Evolutionary conservation across 495 filamentous ascomycete genomes (phyloP), one percentile per base, ranked within the genome.

Genomic region (Penicillium soppii): DNA sequence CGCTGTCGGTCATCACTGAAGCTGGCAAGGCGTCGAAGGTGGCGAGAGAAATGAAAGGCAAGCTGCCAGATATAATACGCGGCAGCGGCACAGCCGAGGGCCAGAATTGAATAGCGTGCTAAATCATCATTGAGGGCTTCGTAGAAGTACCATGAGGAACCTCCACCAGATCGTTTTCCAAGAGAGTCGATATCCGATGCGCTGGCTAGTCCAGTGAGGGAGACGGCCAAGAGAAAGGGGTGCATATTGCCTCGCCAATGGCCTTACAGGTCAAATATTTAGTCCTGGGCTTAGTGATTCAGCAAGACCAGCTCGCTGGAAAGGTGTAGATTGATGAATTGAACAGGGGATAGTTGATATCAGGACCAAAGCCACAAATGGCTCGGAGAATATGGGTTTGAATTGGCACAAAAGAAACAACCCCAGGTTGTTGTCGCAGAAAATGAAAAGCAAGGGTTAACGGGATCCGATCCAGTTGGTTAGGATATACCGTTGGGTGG

Each of bases 21-120:
- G 52, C 82, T 87, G 22, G 84, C 71, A 45, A 97, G 70, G n/a
- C 84, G 85, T 61, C 94, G 82, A 12, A 94, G 67, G 51, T 90
- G 88, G 48, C 70, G 72, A 39, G 81, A 72, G 19, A 86, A 70
- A 40, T 66, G 62, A 27, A 71, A 61, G 35, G 73, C 61, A 10
- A 84, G 62, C 39, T 83, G 72, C 64, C 81, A 83, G 35, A 80
- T 38, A 29, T 82, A 70, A 20, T 80, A 70, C 19, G 75, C 53
- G 15, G 71, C 68, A 13, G 77, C 74, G 8, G 86, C 60, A 23
- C 62, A 74, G 36, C 72, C 69, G n/a, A 90, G 73, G 0, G 73
- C 68, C 35, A 76, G 54, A 21, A 80, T 57, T 33, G 65, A 62
- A 49, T 72, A 71, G 7, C 65, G 71, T 16, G 71, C 67, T 27